Conservation (phyloP, 495 filamentous ascomycete genomes). For the Immersiella caudata region DNA sequence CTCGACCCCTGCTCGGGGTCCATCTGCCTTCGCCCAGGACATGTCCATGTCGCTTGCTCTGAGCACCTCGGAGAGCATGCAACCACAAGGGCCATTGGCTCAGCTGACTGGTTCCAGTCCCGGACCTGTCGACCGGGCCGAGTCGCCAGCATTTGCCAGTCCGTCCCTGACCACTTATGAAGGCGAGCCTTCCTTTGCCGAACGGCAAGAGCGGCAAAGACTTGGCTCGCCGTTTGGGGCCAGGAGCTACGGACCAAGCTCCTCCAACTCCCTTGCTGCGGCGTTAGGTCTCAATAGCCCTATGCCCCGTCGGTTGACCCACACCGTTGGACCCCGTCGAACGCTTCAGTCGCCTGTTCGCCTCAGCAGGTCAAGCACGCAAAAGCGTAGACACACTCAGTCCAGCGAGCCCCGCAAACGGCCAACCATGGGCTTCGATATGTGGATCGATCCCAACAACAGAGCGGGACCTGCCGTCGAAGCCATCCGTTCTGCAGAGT, state of each 20-base stretch:
- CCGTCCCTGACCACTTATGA: conserved; percentile 25
- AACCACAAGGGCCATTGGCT: conserved; percentile 69
- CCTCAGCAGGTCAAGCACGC: conserved; percentile 49
- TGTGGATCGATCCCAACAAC: conserved; percentile 35
- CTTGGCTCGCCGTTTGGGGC: conserved; percentile 66
- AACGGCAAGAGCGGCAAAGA: conserved; percentile 46
- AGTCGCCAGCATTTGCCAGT: conserved; percentile 9
- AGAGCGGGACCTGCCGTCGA: conserved; percentile 11
- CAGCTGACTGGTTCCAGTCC: conserved; percentile 49
- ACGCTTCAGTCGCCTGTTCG: conserved; percentile 50
- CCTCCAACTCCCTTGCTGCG: conserved; percentile 46
- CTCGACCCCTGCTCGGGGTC: conserved; percentile 39
- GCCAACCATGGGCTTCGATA: conserved; percentile 44
- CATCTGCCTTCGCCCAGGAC: conserved; percentile 62
- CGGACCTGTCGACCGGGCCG: conserved; percentile 27
- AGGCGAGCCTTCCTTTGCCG: conserved; percentile 34
- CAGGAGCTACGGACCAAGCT: conserved; percentile 55
- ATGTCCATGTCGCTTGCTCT: conserved; percentile 83
- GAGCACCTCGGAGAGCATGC: conserved; percentile 80
- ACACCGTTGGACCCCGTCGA: conserved; percentile 48
- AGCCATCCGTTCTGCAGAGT: conserved; percentile 19
- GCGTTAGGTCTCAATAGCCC: conserved; percentile 40
- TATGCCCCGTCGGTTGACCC: conserved; percentile 42
- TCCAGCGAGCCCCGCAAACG: conserved; percentile 40
- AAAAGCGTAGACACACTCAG: conserved; percentile 49